Percentiles rank a stretch among this genome's conserved stretches.
phyloP scores from a whole-genome alignment of 1,139 yeast species.

The Diutina pseudorugosa region DNA sequence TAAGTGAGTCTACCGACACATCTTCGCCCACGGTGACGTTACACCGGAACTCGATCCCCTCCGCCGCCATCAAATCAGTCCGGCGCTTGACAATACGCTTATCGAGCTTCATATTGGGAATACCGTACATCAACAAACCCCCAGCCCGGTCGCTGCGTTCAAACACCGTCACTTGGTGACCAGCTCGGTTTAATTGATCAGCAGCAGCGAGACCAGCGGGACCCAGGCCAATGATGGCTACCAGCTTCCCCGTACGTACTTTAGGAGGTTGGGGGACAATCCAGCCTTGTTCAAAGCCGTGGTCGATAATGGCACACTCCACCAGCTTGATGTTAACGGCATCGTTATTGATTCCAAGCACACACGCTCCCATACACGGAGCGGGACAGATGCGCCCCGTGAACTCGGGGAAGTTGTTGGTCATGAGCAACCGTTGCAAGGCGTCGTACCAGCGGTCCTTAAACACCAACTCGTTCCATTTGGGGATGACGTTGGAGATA shows the following conservation, averaged over 20 bases:
- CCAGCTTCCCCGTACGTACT: slow-evolving; percentile 67
- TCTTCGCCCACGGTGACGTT: slow-evolving; percentile 80
- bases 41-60: slow-evolving; percentile 73
- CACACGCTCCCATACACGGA: slow-evolving; percentile 98
- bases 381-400: slow-evolving; percentile 99
- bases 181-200: slow-evolving; percentile 93
- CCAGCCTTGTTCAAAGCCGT: slow-evolving; percentile 96
- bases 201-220: slow-evolving; percentile 96
- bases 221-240: slow-evolving; percentile 91
- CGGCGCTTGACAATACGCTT: slow-evolving; percentile 88
- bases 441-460: slow-evolving; percentile 95
- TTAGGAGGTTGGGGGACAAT: slow-evolving; percentile 75
- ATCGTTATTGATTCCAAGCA: slow-evolving; percentile 83
- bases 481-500: slow-evolving; percentile 91
- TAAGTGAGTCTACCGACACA: slow-evolving; percentile 56
- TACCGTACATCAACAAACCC: slow-evolving; percentile 97
- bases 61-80: slow-evolving; percentile 80
- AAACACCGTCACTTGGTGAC: slow-evolving; percentile 81
- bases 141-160: slow-evolving; percentile 95
- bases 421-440: slow-evolving; percentile 81
- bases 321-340: slow-evolving; percentile 96
- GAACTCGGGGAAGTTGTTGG: slow-evolving; percentile 97
- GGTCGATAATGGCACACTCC: slow-evolving; percentile 93
- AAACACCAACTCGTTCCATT: slow-evolving; percentile 95
- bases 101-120: slow-evolving; percentile 97